Evolutionary conservation across 805 yeast species (phyloP).

Genomic region (Saturnispora saitoi): DNA sequence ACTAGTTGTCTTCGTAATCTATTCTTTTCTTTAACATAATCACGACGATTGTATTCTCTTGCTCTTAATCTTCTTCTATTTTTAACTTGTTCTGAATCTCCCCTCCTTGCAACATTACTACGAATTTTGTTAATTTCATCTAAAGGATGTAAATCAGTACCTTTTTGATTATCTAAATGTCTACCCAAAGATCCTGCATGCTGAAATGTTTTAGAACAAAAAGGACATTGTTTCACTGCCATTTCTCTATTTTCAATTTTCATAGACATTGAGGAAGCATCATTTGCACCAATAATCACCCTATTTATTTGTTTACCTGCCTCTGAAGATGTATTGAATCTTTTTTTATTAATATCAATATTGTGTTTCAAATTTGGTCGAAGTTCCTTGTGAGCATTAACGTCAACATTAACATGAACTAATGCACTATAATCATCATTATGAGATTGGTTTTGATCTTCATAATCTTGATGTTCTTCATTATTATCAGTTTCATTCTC

Average conservation of each 20-base stretch:
- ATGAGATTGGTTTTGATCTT: background rate
- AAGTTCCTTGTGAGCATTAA: background rate
- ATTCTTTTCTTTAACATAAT: constrained; percentile 39
- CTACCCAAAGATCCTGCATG: constrained; percentile 54
- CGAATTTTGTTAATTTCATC: constrained; percentile 39
- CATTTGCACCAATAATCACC: background rate
- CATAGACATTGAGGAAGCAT: background rate
- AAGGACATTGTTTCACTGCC: constrained; percentile 28
- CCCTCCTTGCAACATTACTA: constrained; percentile 43
- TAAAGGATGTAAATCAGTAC: constrained; percentile 43
- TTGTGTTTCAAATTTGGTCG: background rate
- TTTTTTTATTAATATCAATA: background rate
- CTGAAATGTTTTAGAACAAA: constrained; percentile 46
- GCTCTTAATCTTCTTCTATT: constrained; percentile 35
- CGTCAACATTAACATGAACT: background rate
- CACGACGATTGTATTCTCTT: constrained; percentile 37
- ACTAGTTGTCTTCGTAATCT: constrained; percentile 36
- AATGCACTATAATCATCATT: background rate
- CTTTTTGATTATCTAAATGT: constrained; percentile 49
- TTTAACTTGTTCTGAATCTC: constrained; percentile 35
- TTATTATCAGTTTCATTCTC: background rate
- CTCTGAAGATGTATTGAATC: background rate
- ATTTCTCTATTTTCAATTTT: background rate
- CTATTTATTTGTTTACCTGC: background rate
- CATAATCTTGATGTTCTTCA: background rate